phyloP scores from a whole-genome alignment of 2,329 filamentous ascomycete genomes.

The Lasiodiplodia gonubiensis region DNA sequence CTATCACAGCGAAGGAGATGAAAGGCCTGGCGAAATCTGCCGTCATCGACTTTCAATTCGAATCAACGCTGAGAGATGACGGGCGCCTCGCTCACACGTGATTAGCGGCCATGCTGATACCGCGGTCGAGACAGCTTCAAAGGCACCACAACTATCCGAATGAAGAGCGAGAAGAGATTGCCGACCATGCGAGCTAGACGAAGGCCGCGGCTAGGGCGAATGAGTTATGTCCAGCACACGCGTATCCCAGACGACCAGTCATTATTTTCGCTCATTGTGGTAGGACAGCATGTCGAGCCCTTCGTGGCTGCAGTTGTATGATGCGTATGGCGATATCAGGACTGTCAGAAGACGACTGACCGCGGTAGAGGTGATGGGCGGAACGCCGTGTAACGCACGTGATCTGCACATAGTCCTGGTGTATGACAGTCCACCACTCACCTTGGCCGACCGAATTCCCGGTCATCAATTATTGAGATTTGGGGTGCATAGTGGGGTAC shows the following conservation, averaged over 20 bases:
- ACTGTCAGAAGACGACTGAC: not conserved
- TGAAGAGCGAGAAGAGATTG: not conserved
- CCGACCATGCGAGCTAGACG: not conserved
- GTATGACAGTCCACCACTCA: not conserved
- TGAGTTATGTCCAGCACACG: not conserved
- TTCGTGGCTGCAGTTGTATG: not conserved
- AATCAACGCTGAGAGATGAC: not conserved
- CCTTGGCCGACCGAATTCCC: not conserved
- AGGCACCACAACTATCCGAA: not conserved
- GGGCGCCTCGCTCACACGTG: not conserved
- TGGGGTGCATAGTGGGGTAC: not conserved
- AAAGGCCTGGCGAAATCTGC: not conserved
- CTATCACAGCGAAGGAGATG: not conserved
- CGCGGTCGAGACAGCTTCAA: not conserved
- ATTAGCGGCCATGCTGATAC: not conserved
- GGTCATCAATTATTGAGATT: not conserved
- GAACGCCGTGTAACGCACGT: not conserved
- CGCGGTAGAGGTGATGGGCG: not conserved
- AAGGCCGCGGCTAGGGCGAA: not conserved
- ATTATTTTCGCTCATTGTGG: not conserved
- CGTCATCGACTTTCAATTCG: not conserved
- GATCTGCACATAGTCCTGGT: not conserved
- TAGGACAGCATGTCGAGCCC: not conserved
- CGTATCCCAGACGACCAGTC: not conserved
- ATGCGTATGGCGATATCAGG: not conserved